A percentile compares a stretch with the other conserved stretches of the same genome.
These are phyloP conservation scores for Sugiyamaella mastotermitis DNA, from an alignment of 805 yeast species.

Conservation along the genomic window DNA sequence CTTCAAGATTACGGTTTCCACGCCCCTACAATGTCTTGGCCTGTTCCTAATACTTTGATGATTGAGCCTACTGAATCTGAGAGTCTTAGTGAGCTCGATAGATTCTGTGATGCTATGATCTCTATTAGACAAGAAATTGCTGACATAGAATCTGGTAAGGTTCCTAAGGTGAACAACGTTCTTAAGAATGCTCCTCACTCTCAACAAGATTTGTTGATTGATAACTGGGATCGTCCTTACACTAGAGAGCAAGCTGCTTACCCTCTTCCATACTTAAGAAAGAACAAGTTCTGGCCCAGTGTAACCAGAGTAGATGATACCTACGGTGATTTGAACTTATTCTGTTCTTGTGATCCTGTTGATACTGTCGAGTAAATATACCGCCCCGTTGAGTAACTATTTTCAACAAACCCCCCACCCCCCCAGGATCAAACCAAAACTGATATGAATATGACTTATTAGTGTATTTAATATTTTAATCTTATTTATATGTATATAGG, in stretches of 20 bases:
- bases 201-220: slow-evolving; percentile 62
- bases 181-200: slow-evolving; percentile 93
- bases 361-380: slow-evolving; percentile 6
- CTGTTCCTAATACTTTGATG: slow-evolving; percentile 96
- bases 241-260: slow-evolving; percentile 90
- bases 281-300: slow-evolving; percentile 89
- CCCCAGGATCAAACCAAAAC: no score
- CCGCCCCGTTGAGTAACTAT: slow-evolving; percentile 1
- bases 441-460: no score
- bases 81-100: slow-evolving; percentile 77
- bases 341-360: slow-evolving; percentile 72
- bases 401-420: no score
- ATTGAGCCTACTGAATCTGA: slow-evolving; percentile 98
- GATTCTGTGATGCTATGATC: slow-evolving; percentile 84
- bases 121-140: slow-evolving; percentile 78
- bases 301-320: slow-evolving; percentile 92
- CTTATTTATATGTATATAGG: no score
- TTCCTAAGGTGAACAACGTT: slow-evolving; percentile 44
- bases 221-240: slow-evolving; percentile 86
- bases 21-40: slow-evolving; percentile 98
- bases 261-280: slow-evolving; percentile 70
- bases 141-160: slow-evolving; percentile 58
- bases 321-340: slow-evolving; percentile 84
- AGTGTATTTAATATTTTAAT: no score
- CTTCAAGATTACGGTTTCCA: slow-evolving; percentile 98